Base-by-base conservation (phyloP, 306 rosid genomes). In the Crataegus laevigata region DNA sequence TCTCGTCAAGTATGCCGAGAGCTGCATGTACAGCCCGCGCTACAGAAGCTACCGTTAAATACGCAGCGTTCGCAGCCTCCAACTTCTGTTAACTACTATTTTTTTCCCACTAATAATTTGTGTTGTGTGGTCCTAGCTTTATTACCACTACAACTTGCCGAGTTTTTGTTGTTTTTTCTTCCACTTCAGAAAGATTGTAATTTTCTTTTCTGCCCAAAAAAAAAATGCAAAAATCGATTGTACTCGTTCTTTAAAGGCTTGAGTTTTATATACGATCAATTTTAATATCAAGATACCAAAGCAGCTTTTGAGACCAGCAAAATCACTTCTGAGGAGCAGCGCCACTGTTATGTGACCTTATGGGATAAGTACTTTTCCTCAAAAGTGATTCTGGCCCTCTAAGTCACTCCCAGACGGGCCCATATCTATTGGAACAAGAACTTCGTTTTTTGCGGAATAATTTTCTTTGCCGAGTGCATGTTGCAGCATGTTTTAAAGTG, bases 11-110 rank as follows among this genome's bases (percentile, higher is more conserved):
- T 90, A 86, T 45, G 98, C 99, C 26, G 97, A 92, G 76, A 89
- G 96, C 84, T 92, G 93, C 87, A 94, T 94, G 99, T 94, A 94
- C 89, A 86, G 98, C 92, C 97, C 97, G 8, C 62, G 79, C 75
- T 92, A 92, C 88, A 70, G 96, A 73, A 89, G 79, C 90, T 90
- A 90, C 75, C 99, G 83, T 81, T 90, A 64, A 92, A 70, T 5
- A 29, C 34, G 30, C 50, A 7, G 1, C 5, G 73, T 36, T 32
- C 6, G 26, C 11, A 8, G 58, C 47, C 55, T 67, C 55, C 55
- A 25, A 22, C 64, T 18, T 24, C 70, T 50, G 47, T 29, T 29
- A 64, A 52, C 19, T 24, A 28, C 51, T 11, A 14, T 6, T 10
- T 36, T 57, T 8, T 66, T 2, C 17, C 38, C 36, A 10, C 29